Evolutionary conservation across 2,329 filamentous ascomycete species (phyloP).

Genomic region (Pseudocercospora fuligena): DNA sequence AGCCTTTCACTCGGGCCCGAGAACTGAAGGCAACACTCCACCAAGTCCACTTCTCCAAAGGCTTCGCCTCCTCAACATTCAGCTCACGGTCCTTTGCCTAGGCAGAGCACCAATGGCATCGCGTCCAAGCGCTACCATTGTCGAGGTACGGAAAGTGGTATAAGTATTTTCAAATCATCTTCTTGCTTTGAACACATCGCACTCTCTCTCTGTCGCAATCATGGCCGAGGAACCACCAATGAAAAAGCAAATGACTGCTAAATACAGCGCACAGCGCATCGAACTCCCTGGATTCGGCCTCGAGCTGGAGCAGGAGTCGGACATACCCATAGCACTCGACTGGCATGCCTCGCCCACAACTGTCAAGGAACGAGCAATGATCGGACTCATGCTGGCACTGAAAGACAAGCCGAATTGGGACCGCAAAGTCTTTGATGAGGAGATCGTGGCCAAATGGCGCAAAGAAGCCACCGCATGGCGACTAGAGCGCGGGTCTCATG

Average conservation of each 20-base stretch:
- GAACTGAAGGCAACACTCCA: too few relatives aligned
- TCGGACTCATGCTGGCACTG: not conserved
- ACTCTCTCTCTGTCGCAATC: not conserved
- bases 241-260: not conserved
- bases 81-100: not conserved
- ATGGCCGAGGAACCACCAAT: not conserved
- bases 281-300: not conserved
- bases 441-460: not conserved
- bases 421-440: not conserved
- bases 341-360: not conserved
- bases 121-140: too few relatives aligned
- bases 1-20: too few relatives aligned
- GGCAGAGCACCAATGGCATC: too few relatives aligned
- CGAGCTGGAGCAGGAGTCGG: not conserved
- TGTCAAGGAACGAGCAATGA: not conserved
- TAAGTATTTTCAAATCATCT: too few relatives aligned
- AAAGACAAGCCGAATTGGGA: conserved; percentile 2
- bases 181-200: too few relatives aligned
- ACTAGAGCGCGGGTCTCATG: not conserved
- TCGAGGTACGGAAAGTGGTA: too few relatives aligned
- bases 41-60: too few relatives aligned
- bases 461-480: not conserved
- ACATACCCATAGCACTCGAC: not conserved
- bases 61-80: not conserved
- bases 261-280: not conserved